Evolutionary conservation across 345 rosid genomes (phyloP).

Genomic region (Dovyalis caffra): DNA sequence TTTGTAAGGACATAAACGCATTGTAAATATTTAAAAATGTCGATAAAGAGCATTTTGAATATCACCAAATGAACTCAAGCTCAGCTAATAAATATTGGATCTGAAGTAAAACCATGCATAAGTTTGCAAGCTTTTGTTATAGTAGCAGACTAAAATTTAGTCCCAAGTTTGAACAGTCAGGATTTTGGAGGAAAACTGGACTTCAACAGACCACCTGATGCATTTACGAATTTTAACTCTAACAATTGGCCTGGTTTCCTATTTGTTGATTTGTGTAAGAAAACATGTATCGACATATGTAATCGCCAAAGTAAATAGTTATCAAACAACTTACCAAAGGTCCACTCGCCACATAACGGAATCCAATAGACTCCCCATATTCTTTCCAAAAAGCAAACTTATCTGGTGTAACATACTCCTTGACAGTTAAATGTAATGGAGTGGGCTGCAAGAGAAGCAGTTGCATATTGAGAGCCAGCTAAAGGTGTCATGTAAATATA

Average conservation of each 20-base stretch:
- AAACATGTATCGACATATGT: background rate
- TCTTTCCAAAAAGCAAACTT: slow-evolving; percentile 93
- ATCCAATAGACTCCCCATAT: slow-evolving; percentile 93
- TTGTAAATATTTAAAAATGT: background rate
- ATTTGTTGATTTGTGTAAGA: background rate
- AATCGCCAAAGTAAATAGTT: slow-evolving; percentile 2
- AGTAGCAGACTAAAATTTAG: background rate
- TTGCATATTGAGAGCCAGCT: background rate
- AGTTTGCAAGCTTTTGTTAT: background rate
- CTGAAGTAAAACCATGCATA: background rate
- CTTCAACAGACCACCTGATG: background rate
- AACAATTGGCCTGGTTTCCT: background rate
- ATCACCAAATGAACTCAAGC: background rate
- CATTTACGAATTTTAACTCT: background rate
- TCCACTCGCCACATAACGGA: slow-evolving; percentile 94
- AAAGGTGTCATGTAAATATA: background rate
- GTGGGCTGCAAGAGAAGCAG: slow-evolving; percentile 68
- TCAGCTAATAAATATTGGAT: background rate
- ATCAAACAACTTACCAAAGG: slow-evolving; percentile 65
- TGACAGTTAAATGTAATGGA: slow-evolving; percentile 89
- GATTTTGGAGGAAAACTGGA: background rate
- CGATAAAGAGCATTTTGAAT: background rate
- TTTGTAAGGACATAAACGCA: too few relatives aligned
- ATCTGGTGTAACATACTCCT: slow-evolving; percentile 92
- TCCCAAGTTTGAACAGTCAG: background rate